These are phyloP conservation scores for Stagonosporopsis tanaceti DNA, from an alignment of 2,329 filamentous ascomycete genomes.

Conservation along the genomic window DNA sequence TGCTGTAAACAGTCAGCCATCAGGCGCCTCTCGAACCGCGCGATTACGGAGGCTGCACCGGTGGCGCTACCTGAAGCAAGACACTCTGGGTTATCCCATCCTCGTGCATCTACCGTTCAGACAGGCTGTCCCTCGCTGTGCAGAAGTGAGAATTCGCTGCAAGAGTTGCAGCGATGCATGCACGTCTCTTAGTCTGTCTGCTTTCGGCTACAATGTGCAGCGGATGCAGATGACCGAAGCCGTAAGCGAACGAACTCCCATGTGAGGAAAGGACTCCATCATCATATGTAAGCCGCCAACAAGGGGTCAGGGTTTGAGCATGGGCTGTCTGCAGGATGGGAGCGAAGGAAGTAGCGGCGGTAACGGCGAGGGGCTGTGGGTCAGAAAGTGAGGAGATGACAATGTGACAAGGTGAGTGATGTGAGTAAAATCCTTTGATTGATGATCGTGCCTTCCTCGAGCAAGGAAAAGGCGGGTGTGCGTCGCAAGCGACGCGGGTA, in stretches of 20 bases:
- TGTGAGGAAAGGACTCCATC: not conserved
- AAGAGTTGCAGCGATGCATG: slow-evolving; percentile 13
- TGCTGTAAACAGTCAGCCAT: slow-evolving; percentile 4
- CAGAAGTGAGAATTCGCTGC: slow-evolving; percentile 21
- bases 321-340: not conserved
- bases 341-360: slow-evolving; percentile 14
- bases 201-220: slow-evolving; percentile 16
- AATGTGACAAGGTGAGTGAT: not conserved
- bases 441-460: slow-evolving; percentile 10
- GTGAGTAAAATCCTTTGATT: slow-evolving; percentile 1
- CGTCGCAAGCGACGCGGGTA: slow-evolving; percentile 16
- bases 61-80: slow-evolving; percentile 10
- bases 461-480: slow-evolving; percentile 1
- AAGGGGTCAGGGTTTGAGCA: slow-evolving; percentile 7
- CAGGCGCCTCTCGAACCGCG: slow-evolving; percentile 13
- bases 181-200: slow-evolving; percentile 6
- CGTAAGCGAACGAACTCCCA: slow-evolving; percentile 13
- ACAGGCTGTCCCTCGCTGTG: slow-evolving; percentile 5
- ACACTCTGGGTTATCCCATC: slow-evolving; percentile 11
- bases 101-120: slow-evolving; percentile 16
- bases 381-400: slow-evolving; percentile 4
- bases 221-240: slow-evolving; percentile 8
- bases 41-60: slow-evolving; percentile 5
- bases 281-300: not conserved
- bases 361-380: not conserved